Percentiles rank a stretch among this genome's conserved stretches.
Evolutionary conservation across 2,329 filamentous ascomycete species (phyloP).

Genomic region (Tricladium varicosporioides): DNA sequence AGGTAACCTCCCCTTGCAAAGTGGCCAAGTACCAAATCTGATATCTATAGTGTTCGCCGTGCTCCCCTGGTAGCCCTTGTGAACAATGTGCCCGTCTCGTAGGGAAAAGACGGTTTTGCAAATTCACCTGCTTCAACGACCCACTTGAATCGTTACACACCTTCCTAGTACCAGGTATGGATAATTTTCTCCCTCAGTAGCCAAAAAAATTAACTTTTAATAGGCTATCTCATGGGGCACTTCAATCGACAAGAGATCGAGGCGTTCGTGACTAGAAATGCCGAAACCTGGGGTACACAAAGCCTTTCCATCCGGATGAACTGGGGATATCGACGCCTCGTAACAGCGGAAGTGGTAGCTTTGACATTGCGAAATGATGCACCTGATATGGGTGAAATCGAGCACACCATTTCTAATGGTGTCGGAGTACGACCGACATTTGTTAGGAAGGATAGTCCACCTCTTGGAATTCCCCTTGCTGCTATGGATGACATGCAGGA

Average conservation of each 20-base stretch:
- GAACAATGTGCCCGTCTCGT: slow-evolving; percentile 31
- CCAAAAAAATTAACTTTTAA: slow-evolving; percentile 6
- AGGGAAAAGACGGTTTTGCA: slow-evolving; percentile 33
- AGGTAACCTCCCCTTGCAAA: slow-evolving; percentile 16
- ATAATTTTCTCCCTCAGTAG: neutral
- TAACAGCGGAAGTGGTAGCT: slow-evolving; percentile 28
- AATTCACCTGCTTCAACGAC: slow-evolving; percentile 33
- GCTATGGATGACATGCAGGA: slow-evolving; percentile 31
- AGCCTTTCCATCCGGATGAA: slow-evolving; percentile 23
- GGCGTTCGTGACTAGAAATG: slow-evolving; percentile 27
- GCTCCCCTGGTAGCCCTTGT: slow-evolving; percentile 31
- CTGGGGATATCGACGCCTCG: slow-evolving; percentile 28
- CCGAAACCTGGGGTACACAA: slow-evolving; percentile 28
- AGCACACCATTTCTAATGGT: slow-evolving; percentile 21
- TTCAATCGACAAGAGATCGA: slow-evolving; percentile 30
- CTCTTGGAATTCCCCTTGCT: slow-evolving; percentile 29
- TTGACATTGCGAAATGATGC: slow-evolving; percentile 22
- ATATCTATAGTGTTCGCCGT: slow-evolving; percentile 30
- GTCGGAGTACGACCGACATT: slow-evolving; percentile 13
- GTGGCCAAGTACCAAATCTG: neutral
- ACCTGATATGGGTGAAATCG: slow-evolving; percentile 25
- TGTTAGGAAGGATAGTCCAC: slow-evolving; percentile 27
- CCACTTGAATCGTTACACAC: slow-evolving; percentile 30
- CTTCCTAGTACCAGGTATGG: slow-evolving; percentile 31
- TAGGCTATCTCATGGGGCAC: slow-evolving; percentile 30